Percentiles rank a stretch among this genome's conserved stretches.
Conservation (phyloP, 2,329 filamentous ascomycete species). For the Raffaelea ambrosiae region DNA sequence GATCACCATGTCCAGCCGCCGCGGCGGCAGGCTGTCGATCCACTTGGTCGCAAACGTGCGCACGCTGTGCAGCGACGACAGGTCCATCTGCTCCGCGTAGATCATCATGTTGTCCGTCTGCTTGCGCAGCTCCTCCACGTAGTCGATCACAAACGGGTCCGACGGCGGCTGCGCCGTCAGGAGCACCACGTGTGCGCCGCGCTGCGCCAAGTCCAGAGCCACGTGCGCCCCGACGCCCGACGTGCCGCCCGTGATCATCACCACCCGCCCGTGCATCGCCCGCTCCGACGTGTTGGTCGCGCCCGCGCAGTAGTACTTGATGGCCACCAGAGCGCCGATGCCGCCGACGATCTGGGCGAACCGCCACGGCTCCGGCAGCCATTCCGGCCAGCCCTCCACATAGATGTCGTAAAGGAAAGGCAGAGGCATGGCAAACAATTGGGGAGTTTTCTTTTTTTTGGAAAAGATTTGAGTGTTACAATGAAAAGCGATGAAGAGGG, state of each 20-base stretch:
- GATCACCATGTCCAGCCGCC: constrained; percentile 83
- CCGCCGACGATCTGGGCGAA: constrained; percentile 30
- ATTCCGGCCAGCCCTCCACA: constrained; percentile 39
- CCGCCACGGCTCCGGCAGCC: constrained; percentile 34
- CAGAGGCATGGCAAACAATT: constrained; percentile 45
- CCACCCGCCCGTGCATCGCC: constrained; percentile 85
- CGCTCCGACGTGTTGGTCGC: constrained; percentile 66
- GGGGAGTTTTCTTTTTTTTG: neutral
- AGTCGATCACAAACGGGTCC: constrained; percentile 86
- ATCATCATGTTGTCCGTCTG: constrained; percentile 76
- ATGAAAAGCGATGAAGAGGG: too few species aligned
- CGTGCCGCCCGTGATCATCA: constrained; percentile 91
- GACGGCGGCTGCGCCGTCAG: constrained; percentile 73
- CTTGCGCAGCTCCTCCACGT: constrained; percentile 77
- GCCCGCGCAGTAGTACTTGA: constrained; percentile 73
- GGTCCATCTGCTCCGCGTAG: constrained; percentile 90
- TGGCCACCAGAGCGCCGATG: constrained; percentile 29
- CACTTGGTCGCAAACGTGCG: constrained; percentile 92
- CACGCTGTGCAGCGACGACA: constrained; percentile 81
- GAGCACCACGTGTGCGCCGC: constrained; percentile 85
- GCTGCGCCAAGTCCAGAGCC: constrained; percentile 63
- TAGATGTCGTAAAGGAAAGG: constrained; percentile 39
- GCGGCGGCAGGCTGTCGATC: constrained; percentile 89
- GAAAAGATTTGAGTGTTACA: too few species aligned
- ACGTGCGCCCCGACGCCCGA: constrained; percentile 81